phyloP scores from a whole-genome alignment of 2,329 filamentous ascomycete genomes.

The Chrysoporthe cubensis region DNA sequence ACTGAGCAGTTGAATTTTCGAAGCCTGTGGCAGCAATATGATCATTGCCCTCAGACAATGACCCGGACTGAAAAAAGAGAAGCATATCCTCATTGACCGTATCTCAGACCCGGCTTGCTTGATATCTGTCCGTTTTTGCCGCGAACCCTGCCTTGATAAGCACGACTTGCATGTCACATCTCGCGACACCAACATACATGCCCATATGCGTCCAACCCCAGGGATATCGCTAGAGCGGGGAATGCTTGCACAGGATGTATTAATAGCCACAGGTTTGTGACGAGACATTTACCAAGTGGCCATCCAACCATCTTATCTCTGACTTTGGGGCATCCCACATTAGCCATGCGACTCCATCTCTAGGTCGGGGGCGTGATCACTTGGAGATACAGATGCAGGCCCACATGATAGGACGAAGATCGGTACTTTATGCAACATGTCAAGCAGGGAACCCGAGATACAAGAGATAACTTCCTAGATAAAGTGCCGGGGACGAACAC shows the following conservation, averaged over 20 bases:
- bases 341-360: background rate
- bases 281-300: background rate
- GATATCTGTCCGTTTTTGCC: background rate
- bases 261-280: background rate
- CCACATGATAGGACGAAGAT: background rate
- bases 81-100: background rate
- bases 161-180: slow-evolving; percentile 2
- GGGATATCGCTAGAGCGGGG: background rate
- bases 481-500: background rate
- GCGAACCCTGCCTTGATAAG: background rate
- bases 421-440: background rate
- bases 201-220: background rate
- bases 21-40: background rate
- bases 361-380: background rate
- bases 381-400: background rate
- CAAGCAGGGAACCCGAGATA: background rate
- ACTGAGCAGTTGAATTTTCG: background rate
- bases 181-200: background rate
- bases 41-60: background rate
- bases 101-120: background rate
- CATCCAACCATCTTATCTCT: slow-evolving; percentile 2
- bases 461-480: background rate
- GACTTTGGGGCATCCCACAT: background rate
- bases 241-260: background rate
- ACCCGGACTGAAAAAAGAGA: background rate